These are phyloP conservation scores for Phytophthora pistaciae DNA, from an alignment of 352 stramenopile genomes.

Conservation along the genomic window DNA sequence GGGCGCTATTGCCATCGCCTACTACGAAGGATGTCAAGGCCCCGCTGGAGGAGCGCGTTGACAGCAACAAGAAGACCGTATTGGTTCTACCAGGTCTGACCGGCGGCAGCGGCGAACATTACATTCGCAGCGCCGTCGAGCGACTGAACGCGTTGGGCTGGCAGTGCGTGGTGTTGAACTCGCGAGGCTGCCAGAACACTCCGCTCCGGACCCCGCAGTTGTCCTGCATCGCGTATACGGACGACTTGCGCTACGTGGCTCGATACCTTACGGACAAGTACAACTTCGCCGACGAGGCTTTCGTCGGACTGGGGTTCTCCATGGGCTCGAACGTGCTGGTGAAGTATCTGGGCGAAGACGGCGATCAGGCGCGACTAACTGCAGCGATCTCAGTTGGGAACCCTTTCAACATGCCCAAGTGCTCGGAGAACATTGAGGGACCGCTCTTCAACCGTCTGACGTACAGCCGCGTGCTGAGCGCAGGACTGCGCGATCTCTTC, in stretches of 20 bases:
- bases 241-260: slow-evolving; percentile 63
- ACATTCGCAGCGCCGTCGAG: slow-evolving; percentile 64
- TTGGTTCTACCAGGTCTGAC: slow-evolving; percentile 70
- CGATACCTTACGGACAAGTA: slow-evolving; percentile 47
- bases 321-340: slow-evolving; percentile 80
- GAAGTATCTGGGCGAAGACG: slow-evolving; percentile 78
- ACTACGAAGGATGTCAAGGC: slow-evolving; percentile 11
- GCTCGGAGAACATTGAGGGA: slow-evolving; percentile 48
- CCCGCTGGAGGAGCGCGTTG: slow-evolving; percentile 34
- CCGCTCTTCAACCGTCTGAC: slow-evolving; percentile 64
- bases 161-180: slow-evolving; percentile 78
- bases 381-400: slow-evolving; percentile 75
- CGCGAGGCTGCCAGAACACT: slow-evolving; percentile 63
- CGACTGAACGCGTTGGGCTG: slow-evolving; percentile 47
- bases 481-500: slow-evolving; percentile 63
- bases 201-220: slow-evolving; percentile 58
- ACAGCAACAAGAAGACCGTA: slow-evolving; percentile 46
- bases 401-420: slow-evolving; percentile 69
- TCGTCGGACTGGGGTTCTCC: slow-evolving; percentile 72
- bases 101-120: slow-evolving; percentile 69
- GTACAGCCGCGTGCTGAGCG: slow-evolving; percentile 61
- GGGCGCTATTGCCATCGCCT: slow-evolving; percentile 45
- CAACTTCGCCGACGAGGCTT: slow-evolving; percentile 45
- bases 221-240: slow-evolving; percentile 76
- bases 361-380: slow-evolving; percentile 41